Percentiles rank a stretch among this genome's conserved stretches.
Evolutionary conservation across 345 rosid genomes (phyloP).

Genomic region (Garcia nutans): DNA sequence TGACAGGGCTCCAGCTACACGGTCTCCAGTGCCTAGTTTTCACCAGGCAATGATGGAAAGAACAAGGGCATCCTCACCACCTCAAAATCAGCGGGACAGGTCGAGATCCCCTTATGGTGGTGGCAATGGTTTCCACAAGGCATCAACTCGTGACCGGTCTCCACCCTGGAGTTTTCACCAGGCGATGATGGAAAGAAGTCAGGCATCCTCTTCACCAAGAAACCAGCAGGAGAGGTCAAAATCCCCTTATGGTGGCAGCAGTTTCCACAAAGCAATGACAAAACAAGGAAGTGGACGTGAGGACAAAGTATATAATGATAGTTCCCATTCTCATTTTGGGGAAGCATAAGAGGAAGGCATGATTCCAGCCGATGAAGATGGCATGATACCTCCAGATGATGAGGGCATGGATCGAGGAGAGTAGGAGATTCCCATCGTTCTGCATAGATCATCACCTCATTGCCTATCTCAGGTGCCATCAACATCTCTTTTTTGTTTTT

Average conservation of each 20-base stretch:
- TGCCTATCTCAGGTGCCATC: neutral
- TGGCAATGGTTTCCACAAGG: slow-evolving; percentile 11
- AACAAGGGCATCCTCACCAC: slow-evolving; percentile 19
- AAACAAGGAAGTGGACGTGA: slow-evolving; percentile 12
- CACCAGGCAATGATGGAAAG: slow-evolving; percentile 69
- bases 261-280: slow-evolving; percentile 19
- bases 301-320: slow-evolving; percentile 4
- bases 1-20: slow-evolving; percentile 36
- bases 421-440: neutral
- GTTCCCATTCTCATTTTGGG: slow-evolving; percentile 12
- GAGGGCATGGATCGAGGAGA: neutral
- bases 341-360: slow-evolving; percentile 49
- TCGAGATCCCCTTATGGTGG: slow-evolving; percentile 4
- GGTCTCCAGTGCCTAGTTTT: slow-evolving; percentile 60
- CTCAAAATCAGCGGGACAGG: neutral
- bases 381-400: neutral
- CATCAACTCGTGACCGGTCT: slow-evolving; percentile 36
- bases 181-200: slow-evolving; percentile 52
- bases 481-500: neutral
- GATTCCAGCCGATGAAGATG: slow-evolving; percentile 29
- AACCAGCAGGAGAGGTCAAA: slow-evolving; percentile 26
- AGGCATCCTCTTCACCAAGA: slow-evolving; percentile 15
- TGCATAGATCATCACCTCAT: neutral
- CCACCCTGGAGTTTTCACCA: slow-evolving; percentile 70
- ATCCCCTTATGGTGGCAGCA: slow-evolving; percentile 24